phyloP scores from a whole-genome alignment of 148 eudicot genomes.

The Rhododendron ferrugineum region DNA sequence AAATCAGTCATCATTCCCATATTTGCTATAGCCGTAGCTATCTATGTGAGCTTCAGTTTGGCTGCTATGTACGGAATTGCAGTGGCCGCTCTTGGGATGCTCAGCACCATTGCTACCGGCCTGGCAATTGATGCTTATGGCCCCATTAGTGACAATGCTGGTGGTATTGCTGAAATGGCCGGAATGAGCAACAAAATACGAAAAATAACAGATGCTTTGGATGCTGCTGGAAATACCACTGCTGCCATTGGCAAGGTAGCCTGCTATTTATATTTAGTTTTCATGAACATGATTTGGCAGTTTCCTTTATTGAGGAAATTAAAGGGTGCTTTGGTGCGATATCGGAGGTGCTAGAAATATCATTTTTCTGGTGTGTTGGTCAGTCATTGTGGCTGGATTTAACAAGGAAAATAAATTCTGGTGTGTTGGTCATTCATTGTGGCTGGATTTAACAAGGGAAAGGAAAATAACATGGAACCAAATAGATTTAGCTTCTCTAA shows the following conservation, averaged over 20 bases:
- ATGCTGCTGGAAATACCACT: conserved; percentile 18
- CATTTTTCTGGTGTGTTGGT: not conserved
- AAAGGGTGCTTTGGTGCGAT: not conserved
- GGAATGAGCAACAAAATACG: conserved; percentile 19
- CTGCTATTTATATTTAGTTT: not conserved
- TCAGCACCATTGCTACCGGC: conserved; percentile 16
- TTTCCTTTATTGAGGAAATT: not conserved
- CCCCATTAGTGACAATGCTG: conserved; percentile 16
- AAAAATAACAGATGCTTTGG: conserved; percentile 17
- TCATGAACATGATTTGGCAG: not conserved
- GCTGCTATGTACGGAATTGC: conserved; percentile 22
- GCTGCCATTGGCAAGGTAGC: conserved; percentile 18
- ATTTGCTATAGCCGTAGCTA: conserved; percentile 15
- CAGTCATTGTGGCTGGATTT: not conserved
- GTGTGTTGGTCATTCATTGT: not conserved
- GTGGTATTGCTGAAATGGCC: conserved; percentile 18
- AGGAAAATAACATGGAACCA: not conserved
- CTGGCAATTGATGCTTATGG: conserved; percentile 18
- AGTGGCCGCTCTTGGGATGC: conserved; percentile 16
- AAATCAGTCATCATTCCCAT: conserved; percentile 26
- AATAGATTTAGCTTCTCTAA: not conserved
- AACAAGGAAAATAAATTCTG: not conserved
- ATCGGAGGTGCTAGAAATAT: not conserved
- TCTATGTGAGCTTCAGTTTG: conserved; percentile 22
- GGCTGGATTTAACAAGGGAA: not conserved